Evolutionary conservation across 768 basidiomycete species (phyloP), one percentile per base, ranked within the genome.

Genomic region (Cystofilobasidium ferigula): DNA sequence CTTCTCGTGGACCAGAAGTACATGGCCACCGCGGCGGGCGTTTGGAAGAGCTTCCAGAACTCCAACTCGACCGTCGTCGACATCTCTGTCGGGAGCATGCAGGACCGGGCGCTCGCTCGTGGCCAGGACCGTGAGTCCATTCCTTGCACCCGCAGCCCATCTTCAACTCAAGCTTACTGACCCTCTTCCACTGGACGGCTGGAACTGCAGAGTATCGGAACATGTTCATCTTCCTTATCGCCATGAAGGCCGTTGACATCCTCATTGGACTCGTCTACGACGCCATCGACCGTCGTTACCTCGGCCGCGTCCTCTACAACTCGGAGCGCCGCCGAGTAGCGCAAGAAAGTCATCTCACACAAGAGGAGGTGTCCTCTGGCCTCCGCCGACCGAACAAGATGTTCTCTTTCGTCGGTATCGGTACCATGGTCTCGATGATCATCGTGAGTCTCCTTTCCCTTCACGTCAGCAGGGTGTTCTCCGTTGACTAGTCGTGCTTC

Each of bases 11-110:
- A 51, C 18, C 62, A 64, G 24, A 45, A 42, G 35, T 43, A 47
- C 24, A n/a, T 64, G 5, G 63, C 57, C 34, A 59, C 45, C 20
- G 63, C 63, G 10, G 48, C 59, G 8, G 63, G 63, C 7, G 28
- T 59, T 35, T 64, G 57, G 57, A 64, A 64, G 45, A 26, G 43
- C 9, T 48, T 64, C 42, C 59, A 64, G 45, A 24, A 20, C 6
- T 28, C 45, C 3, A 57, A 57, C 18, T n/a, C 32, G 10, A 64
- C 63, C 30, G 32, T 62, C 30, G 51, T 67, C 26, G 58, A 61
- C 42, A 59, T 67, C 47, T 36, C 65, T 13, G 48, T 47, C 10
- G 65, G 65, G 22, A 59, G 59, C 30, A 67, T 67, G 7, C 65
- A 67, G 42, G 65, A 67, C 32, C 20, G 61, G 38, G 18, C 58